Percentiles rank a stretch among this genome's conserved stretches.
Conservation (phyloP, 2,329 filamentous ascomycete species). For the Mycosphaerelloides madeirae region DNA sequence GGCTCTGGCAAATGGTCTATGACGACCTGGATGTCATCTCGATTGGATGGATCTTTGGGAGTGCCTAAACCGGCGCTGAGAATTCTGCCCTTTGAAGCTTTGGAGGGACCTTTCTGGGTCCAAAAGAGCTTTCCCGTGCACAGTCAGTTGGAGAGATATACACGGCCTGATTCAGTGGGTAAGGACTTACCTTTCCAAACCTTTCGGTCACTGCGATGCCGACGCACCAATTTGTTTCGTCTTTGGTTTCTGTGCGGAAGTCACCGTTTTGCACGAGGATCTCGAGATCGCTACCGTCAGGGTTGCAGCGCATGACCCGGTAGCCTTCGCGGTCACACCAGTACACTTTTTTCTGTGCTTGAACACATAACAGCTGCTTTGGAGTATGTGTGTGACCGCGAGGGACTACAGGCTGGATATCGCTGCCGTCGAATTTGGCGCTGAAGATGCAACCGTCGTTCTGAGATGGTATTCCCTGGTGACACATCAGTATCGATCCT, state of each 20-base stretch:
- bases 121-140: slow-evolving; percentile 59
- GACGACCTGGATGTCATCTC: slow-evolving; percentile 43
- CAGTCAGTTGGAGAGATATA: too few species aligned
- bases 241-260: slow-evolving; percentile 3
- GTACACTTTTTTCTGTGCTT: slow-evolving; percentile 32
- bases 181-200: too few species aligned
- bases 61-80: slow-evolving; percentile 41
- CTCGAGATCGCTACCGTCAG: slow-evolving; percentile 34
- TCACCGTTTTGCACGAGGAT: slow-evolving; percentile 40
- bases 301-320: slow-evolving; percentile 33
- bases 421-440: slow-evolving; percentile 44
- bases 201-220: too few species aligned
- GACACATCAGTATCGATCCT: slow-evolving; percentile 6
- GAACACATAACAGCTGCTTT: slow-evolving; percentile 38
- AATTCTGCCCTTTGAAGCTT: slow-evolving; percentile 49
- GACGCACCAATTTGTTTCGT: too few species aligned
- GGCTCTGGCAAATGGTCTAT: slow-evolving; percentile 47
- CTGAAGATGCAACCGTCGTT: slow-evolving; percentile 16
- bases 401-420: slow-evolving; percentile 42
- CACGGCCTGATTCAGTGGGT: too few species aligned
- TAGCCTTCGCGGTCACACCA: slow-evolving; percentile 43
- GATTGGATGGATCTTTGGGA: slow-evolving; percentile 28
- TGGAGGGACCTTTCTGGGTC: slow-evolving; percentile 56
- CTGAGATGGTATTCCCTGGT: slow-evolving; percentile 7
- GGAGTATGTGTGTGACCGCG: slow-evolving; percentile 45